Evolutionary conservation across 805 yeast genomes (phyloP), one percentile per base, ranked within the genome.

Genomic region (Phaffomyces thermotolerans): DNA sequence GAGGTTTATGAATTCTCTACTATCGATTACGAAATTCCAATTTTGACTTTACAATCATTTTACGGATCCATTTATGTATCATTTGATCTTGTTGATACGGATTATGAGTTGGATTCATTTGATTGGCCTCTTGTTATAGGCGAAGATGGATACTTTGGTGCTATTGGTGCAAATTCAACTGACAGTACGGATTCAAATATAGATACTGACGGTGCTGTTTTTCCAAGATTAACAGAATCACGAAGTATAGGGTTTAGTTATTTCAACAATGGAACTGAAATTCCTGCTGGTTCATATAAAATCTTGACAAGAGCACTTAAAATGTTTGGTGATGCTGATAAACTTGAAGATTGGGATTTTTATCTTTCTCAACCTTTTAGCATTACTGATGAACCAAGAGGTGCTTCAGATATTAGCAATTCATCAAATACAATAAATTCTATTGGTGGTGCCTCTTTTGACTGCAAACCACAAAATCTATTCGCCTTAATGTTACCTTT

Each of bases 211-310:
- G 37, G 34, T 23, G 22, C n/a, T 7, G 22, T 20, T 20, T 20
- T 20, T 5, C 22, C 22, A 4, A 39, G 46, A 40, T 8, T 13
- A 12, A 39, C 37, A 30, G 4, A 15, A 8, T 15, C 15, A 5
- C 8, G 10, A 22, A 32, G 34, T 3, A 3, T 38, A 8, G 38
- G 40, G 3, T 45, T 45, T 42, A 34, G 35, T 32, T 23, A 40
- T 6, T 48, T 38, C 23, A 37, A 43, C 9, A 48, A 48, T 36
- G 48, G 46, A 17, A 36, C 47, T n/a, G 27, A 7, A 18, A 39
- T 48, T 27, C 43, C 50, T 22, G 13, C 47, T 8, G 52, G 51
- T 34, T 22, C 32, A 8, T 48, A 45, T 43, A 45, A 46, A 43
- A 13, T 48, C 12, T 31, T 48, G 4, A 14, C 38, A 7, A 45